Evolutionary conservation across 2,329 filamentous ascomycete species (phyloP).

Genomic region (Fusarium sp.): DNA sequence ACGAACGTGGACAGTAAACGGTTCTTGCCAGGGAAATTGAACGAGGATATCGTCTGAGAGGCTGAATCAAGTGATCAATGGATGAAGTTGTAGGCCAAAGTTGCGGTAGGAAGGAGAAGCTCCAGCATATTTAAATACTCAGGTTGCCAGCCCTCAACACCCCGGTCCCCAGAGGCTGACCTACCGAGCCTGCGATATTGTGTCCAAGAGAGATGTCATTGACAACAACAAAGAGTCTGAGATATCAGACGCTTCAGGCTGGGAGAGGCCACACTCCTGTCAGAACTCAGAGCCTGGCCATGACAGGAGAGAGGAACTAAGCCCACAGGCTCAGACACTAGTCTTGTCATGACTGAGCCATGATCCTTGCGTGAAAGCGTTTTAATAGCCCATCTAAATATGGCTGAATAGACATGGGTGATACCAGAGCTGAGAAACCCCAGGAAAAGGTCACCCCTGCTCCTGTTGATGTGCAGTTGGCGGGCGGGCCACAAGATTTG

Average conservation of each 20-base stretch:
- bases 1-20: background rate
- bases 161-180: background rate
- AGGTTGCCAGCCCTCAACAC: background rate
- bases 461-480: background rate
- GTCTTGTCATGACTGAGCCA: background rate
- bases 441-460: background rate
- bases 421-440: background rate
- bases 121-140: background rate
- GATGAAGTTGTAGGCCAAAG: background rate
- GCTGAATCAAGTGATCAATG: background rate
- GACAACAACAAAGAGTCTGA: background rate
- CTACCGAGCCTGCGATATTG: background rate
- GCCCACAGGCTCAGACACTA: background rate
- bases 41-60: background rate
- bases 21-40: background rate
- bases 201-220: background rate
- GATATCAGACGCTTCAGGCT: background rate
- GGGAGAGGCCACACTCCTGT: background rate
- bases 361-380: background rate
- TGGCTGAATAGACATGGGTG: background rate
- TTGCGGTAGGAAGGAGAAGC: background rate
- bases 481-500: background rate
- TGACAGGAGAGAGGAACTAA: background rate
- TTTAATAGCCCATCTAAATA: background rate
- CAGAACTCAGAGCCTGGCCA: background rate